A percentile compares a stretch with the other conserved stretches of the same genome.
Evolutionary conservation across 305 asterid genomes (phyloP).

Genomic region (Fraxinus xanthoxyloides): DNA sequence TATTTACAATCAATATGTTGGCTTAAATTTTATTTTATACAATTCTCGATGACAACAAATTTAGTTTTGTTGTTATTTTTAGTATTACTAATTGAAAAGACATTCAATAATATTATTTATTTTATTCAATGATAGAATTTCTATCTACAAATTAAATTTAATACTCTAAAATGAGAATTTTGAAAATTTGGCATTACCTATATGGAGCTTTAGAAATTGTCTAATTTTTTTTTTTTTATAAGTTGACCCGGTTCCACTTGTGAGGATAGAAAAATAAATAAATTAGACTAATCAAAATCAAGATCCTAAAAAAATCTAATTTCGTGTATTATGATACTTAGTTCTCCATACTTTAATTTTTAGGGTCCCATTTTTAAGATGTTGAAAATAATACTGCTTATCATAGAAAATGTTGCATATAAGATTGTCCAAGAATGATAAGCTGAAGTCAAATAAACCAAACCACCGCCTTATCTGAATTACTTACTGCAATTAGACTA

Average conservation of each 20-base stretch:
- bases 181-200: not conserved
- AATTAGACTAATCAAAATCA: not conserved
- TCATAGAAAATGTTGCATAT: not conserved
- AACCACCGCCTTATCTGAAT: not conserved
- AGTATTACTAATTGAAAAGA: not conserved
- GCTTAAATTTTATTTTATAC: too few species aligned
- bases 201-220: not conserved
- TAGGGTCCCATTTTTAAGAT: not conserved
- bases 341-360: not conserved
- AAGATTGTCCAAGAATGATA: not conserved
- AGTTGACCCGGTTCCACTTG: not conserved
- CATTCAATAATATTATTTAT: not conserved
- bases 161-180: not conserved
- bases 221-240: too few species aligned
- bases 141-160: not conserved
- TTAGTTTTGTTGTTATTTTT: not conserved
- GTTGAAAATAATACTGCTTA: slow-evolving; percentile 17
- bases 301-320: not conserved
- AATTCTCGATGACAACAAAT: too few species aligned
- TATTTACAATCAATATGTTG: too few species aligned
- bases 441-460: not conserved
- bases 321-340: not conserved
- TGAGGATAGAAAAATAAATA: not conserved
- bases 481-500: not conserved
- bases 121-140: not conserved